Evolutionary conservation across 2,329 filamentous ascomycete genomes (phyloP).

Genomic region (Epichloe sylvatica): DNA sequence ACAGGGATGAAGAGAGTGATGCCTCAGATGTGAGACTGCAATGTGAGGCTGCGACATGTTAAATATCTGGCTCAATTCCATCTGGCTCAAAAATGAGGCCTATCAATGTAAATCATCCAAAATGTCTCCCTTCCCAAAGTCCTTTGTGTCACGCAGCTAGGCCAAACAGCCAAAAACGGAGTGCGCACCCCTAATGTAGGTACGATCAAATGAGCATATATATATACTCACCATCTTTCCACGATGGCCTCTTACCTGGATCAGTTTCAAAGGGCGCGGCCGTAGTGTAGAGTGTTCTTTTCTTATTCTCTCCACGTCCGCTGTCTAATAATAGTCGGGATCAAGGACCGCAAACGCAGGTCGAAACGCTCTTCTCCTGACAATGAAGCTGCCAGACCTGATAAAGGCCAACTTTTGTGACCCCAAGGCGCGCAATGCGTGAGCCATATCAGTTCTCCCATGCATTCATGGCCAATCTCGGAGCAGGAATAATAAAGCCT

Average conservation of each 20-base stretch:
- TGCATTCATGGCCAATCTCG: background rate
- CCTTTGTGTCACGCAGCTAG: too few relatives aligned
- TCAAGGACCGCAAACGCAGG: background rate
- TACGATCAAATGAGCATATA: too few relatives aligned
- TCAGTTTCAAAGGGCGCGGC: background rate
- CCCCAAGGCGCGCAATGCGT: background rate
- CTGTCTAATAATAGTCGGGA: slow-evolving; percentile 3
- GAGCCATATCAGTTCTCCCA: background rate
- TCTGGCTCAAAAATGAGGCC: too few relatives aligned
- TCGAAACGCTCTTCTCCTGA: background rate
- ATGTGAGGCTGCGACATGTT: too few relatives aligned
- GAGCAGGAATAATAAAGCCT: too few relatives aligned
- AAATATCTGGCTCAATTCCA: too few relatives aligned
- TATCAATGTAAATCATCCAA: too few relatives aligned
- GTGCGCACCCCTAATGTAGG: too few relatives aligned
- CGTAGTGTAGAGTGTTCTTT: background rate
- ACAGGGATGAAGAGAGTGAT: too few relatives aligned
- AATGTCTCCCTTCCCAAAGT: too few relatives aligned
- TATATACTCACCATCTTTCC: background rate
- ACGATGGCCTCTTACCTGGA: background rate
- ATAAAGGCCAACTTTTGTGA: background rate
- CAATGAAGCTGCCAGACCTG: background rate
- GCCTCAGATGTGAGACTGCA: too few relatives aligned
- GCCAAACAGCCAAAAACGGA: too few relatives aligned
- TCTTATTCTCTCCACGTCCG: background rate